Evolutionary conservation across 2,329 filamentous ascomycete genomes (phyloP), one percentile per base, ranked within the genome.

Genomic region (Aspergillus flavus): DNA sequence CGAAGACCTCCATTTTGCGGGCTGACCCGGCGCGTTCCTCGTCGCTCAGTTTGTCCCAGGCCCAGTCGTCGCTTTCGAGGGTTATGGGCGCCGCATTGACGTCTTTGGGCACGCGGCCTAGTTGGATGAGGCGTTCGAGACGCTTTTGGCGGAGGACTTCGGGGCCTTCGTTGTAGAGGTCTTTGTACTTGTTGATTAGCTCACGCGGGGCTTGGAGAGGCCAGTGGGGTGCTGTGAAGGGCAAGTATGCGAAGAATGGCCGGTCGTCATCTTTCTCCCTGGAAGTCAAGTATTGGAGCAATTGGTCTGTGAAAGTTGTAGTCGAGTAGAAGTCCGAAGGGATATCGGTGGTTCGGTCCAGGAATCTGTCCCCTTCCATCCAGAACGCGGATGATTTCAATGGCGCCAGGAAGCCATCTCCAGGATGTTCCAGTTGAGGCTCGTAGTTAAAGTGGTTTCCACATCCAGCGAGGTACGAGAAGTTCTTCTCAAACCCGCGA

Each of bases 171-270:
- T 41, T 41, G 7, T 41, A 41, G 39, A 41, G 16, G 19, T 41
- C 39, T 41, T 41, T 80, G 73, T 89, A 89, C 66, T 87, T 85
- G 21, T 81, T 78, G 48, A 85, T 82, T 59, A 83, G 82, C 63
- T 86, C 82, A 58, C 80, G 75, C 0, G 86, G 85, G 0, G 85
- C 85, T 68, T 89, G 87, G 9, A 89, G 75, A 1, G 86, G 87
- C 86, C 87, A 89, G 67, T 89, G 86, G 1, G 86, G 86, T 0
- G 86, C 87, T 0, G 86, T 86, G 71, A 88, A 89, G 1, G 86
- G 85, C 2, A 86, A 77, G 70, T 87, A 88, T 1, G 77, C 85
- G 68, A 88, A 89, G 77, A 89, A 88, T 0, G 86, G 83, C 16
- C 71, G 72, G 28, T 75, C 74, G 41, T 75, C 70, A 3, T 74